A percentile compares a stretch with the other conserved stretches of the same genome.
Conservation (phyloP, 2,329 filamentous ascomycete species). For the Sclerotinia borealis region DNA sequence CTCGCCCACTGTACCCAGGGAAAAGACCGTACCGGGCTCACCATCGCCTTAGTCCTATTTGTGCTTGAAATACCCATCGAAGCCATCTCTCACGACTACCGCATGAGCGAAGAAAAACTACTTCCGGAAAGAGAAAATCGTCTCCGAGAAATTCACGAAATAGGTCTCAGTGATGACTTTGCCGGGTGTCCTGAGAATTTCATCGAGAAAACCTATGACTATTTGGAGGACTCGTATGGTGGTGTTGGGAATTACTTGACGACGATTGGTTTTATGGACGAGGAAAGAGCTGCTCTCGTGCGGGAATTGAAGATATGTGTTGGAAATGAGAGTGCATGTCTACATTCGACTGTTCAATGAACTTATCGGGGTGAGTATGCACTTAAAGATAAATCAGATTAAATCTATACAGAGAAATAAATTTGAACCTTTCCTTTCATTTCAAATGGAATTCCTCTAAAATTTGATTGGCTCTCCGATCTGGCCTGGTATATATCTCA, state of each 20-base stretch:
- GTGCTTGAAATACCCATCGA: conserved; percentile 50
- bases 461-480: not conserved
- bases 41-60: conserved; percentile 62
- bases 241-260: conserved; percentile 61
- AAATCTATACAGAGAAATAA: not conserved
- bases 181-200: conserved; percentile 59
- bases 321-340: not conserved
- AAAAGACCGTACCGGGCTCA: conserved; percentile 76
- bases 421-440: not conserved
- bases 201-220: conserved; percentile 50
- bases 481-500: not conserved
- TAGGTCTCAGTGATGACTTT: conserved; percentile 72
- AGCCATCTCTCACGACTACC: conserved; percentile 67
- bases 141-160: conserved; percentile 59
- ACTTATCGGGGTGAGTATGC: not conserved
- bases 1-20: conserved; percentile 84
- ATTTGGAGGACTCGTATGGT: conserved; percentile 58
- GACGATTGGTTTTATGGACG: conserved; percentile 50
- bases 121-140: conserved; percentile 55
- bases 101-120: conserved; percentile 57
- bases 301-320: not conserved
- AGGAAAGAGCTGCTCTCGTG: conserved; percentile 22
- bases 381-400: not conserved
- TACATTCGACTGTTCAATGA: not conserved
- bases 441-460: not conserved